Evolutionary conservation across 805 yeast species (phyloP).

Genomic region (Barnettozyma sucrosica): DNA sequence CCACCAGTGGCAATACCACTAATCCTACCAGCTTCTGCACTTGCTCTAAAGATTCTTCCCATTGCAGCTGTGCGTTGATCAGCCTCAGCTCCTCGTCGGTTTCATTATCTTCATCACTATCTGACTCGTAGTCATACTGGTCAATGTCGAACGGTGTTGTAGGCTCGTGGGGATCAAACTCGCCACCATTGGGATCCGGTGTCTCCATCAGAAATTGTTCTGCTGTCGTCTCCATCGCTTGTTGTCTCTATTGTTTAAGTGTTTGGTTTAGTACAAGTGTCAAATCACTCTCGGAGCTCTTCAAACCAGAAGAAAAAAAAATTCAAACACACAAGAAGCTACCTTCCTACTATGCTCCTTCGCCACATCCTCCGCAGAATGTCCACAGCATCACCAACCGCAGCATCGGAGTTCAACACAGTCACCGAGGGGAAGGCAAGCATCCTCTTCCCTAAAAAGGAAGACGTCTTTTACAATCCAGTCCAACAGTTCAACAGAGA

Average conservation of each 20-base stretch:
- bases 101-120: constrained; percentile 12
- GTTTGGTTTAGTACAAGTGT: too few relatives aligned
- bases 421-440: constrained; percentile 78
- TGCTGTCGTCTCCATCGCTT: background rate
- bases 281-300: background rate
- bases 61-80: constrained; percentile 56
- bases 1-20: constrained; percentile 59
- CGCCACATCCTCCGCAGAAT: constrained; percentile 1
- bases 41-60: constrained; percentile 66
- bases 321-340: background rate
- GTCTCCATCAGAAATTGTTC: constrained; percentile 2
- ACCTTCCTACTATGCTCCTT: background rate
- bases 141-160: constrained; percentile 10
- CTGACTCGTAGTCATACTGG: constrained; percentile 12
- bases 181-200: constrained; percentile 8
- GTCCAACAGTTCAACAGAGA: constrained; percentile 97
- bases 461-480: constrained; percentile 88
- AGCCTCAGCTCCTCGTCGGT: constrained; percentile 24
- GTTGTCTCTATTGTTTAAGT: background rate
- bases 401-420: constrained; percentile 31
- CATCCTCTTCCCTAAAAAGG: constrained; percentile 74
- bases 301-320: background rate
- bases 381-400: background rate
- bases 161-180: constrained; percentile 8
- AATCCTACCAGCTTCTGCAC: constrained; percentile 50